phyloP scores from a whole-genome alignment of 305 asterid genomes.

The Fraxinus dipetala region DNA sequence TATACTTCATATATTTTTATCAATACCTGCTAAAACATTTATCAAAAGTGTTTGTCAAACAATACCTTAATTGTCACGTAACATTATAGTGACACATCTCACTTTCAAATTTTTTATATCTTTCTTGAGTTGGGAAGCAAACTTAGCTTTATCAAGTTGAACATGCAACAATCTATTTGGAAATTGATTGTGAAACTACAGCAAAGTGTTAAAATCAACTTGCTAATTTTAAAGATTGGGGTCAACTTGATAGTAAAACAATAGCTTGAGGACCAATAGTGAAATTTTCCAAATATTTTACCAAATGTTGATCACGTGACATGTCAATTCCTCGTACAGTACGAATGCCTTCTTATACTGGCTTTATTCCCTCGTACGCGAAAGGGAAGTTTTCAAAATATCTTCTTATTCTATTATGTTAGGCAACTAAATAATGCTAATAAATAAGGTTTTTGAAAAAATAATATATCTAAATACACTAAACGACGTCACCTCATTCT shows the following conservation, averaged over 20 bases:
- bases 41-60: not conserved
- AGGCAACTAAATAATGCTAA: not conserved
- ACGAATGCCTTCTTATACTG: not conserved
- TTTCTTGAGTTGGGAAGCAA: not conserved
- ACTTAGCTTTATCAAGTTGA: not conserved
- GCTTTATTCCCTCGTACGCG: not conserved
- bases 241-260: not conserved
- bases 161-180: not conserved
- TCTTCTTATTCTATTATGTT: not conserved
- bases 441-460: not conserved
- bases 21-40: not conserved
- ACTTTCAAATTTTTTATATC: not conserved
- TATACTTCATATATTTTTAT: no score
- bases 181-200: not conserved
- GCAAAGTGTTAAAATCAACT: not conserved
- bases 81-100: not conserved
- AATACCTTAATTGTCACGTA: not conserved
- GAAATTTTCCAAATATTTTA: not conserved
- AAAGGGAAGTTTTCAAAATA: conserved; percentile 20
- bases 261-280: not conserved
- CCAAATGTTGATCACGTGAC: not conserved
- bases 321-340: not conserved
- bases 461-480: not conserved
- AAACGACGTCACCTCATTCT: conserved; percentile 36
- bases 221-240: not conserved